Evolutionary conservation across 352 stramenopile genomes (phyloP).

Genomic region (Globisporangium cylindrosporum): DNA sequence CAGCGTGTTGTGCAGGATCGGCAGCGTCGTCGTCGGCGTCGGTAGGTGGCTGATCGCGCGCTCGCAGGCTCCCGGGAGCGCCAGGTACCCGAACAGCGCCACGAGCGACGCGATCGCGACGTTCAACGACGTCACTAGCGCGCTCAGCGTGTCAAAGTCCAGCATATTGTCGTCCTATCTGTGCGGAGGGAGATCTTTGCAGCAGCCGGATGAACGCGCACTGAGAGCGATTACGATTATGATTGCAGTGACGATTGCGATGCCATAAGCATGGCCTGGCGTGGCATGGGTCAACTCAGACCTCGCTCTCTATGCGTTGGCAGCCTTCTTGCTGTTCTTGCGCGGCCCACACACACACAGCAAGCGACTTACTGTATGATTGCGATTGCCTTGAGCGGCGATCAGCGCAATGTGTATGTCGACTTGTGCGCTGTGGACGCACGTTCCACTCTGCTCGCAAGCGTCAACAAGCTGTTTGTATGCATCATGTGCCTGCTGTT

Average conservation of each 20-base stretch:
- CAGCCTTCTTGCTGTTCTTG: background rate
- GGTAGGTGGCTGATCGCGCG: constrained; percentile 8
- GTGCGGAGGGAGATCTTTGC: background rate
- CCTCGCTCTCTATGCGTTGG: background rate
- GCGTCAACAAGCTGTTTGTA: background rate
- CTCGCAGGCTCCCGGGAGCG: constrained; percentile 7
- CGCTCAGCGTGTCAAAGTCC: background rate
- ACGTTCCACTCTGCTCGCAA: background rate
- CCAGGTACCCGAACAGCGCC: constrained; percentile 19
- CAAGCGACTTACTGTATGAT: too few relatives aligned
- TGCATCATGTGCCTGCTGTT: background rate
- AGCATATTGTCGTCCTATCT: background rate
- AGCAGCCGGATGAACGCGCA: background rate
- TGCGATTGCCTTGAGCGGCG: background rate
- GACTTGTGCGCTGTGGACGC: background rate
- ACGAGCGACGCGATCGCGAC: background rate
- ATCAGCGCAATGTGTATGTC: constrained; percentile 4
- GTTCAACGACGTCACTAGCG: background rate
- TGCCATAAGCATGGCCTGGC: background rate
- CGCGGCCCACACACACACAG: too few relatives aligned
- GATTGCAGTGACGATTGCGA: background rate
- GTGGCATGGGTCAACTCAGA: background rate
- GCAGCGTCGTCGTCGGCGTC: constrained; percentile 24
- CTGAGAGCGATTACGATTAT: background rate
- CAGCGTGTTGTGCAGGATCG: constrained; percentile 39